Conservation (phyloP, 768 basidiomycete genomes). For the Suillus subalutaceus region DNA sequence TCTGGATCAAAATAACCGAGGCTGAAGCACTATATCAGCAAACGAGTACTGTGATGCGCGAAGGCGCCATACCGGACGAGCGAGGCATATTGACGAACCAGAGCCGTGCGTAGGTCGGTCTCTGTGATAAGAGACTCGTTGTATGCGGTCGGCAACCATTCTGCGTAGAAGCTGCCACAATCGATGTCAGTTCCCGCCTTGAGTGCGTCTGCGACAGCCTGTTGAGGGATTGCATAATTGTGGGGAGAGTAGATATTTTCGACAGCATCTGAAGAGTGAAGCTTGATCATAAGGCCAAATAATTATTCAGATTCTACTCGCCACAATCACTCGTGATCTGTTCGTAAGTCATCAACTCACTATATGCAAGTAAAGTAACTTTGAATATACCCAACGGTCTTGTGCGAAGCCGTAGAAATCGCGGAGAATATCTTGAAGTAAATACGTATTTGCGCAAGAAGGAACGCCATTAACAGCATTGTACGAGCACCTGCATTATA, state of each 20-base stretch:
- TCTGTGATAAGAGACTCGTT: constrained; percentile 50
- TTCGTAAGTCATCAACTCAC: neutral
- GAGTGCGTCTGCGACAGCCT: constrained; percentile 53
- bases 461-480: constrained; percentile 65
- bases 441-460: constrained; percentile 54
- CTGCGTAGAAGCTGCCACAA: constrained; percentile 52
- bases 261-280: constrained; percentile 18
- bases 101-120: constrained; percentile 44
- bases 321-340: constrained; percentile 54
- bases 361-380: neutral
- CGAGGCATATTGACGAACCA: constrained; percentile 53
- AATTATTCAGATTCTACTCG: constrained; percentile 25
- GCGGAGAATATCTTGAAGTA: constrained; percentile 53
- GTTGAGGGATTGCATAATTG: constrained; percentile 45
- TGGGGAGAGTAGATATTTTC: constrained; percentile 52
- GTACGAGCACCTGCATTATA: constrained; percentile 47
- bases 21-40: constrained; percentile 28
- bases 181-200: constrained; percentile 59
- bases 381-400: constrained; percentile 47
- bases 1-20: constrained; percentile 62
- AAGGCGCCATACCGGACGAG: constrained; percentile 47
- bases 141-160: constrained; percentile 49
- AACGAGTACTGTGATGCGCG: too few species aligned
- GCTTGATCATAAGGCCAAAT: neutral
- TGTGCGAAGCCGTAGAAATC: constrained; percentile 55